Evolutionary conservation across 805 yeast species (phyloP), one percentile per base, ranked within the genome.

Genomic region (Myxozyma melibiosi): DNA sequence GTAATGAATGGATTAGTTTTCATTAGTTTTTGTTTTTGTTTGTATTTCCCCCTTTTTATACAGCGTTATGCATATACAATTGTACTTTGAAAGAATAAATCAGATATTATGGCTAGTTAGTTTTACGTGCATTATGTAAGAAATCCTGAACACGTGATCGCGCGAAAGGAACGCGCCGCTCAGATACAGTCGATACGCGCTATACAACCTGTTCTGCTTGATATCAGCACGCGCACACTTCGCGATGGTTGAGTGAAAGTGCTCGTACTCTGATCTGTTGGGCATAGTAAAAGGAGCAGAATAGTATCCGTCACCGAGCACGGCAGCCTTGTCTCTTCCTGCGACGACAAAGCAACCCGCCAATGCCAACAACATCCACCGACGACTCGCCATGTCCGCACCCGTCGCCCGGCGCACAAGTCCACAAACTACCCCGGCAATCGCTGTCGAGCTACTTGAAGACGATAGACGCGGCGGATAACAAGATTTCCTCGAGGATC

Each of bases 401-500:
- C n/a, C n/a, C n/a, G n/a, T n/a, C n/a, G n/a, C n/a, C n/a, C n/a
- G n/a, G n/a, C n/a, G n/a, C n/a, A n/a, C n/a, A n/a, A n/a, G 22
- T 30, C 14, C 61, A 58, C 25, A 18, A 51, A 14, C 18, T 53
- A 34, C 59, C 60, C 1, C 16, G 48, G 9, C 50, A 55, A 45
- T 51, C 59, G 25, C 38, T 58, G 16, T 9, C 54, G 3, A 18
- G 51, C 7, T 34, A 47, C 33, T 22, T 58, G 30, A 18, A 30
- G 16, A 13, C 28, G 11, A n/a, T 51, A 4, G 57, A 55, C 8
- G 27, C 64, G 8, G 43, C 35, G 14, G 42, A 24, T 18, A 18
- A 46, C 30, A 53, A 45, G 31, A 31, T 60, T 22, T n/a, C 53
- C 9, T 52, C 62, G 3, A 41, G 55, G 14, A 28, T 53, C n/a